phyloP scores from a whole-genome alignment of 805 yeast genomes.

The Nakazawaea ishiwadae region DNA sequence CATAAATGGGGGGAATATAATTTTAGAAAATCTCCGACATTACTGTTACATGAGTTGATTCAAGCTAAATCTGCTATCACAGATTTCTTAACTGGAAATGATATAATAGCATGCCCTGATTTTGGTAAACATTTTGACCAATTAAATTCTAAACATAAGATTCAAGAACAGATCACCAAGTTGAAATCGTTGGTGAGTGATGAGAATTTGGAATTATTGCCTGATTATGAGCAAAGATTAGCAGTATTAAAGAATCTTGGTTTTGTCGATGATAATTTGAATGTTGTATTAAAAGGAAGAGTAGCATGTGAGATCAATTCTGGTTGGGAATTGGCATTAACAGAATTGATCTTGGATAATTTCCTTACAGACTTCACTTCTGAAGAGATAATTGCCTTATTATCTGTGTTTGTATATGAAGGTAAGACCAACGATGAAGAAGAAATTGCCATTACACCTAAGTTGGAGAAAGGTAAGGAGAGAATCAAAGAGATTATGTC shows the following conservation, averaged over 20 bases:
- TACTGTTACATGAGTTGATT: slow-evolving; percentile 31
- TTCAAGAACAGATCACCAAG: slow-evolving; percentile 47
- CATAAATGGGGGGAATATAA: slow-evolving; percentile 38
- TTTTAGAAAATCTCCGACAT: slow-evolving; percentile 31
- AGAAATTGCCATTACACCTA: slow-evolving; percentile 68
- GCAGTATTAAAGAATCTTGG: slow-evolving; percentile 73
- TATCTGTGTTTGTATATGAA: slow-evolving; percentile 91
- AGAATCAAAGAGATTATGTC: slow-evolving; percentile 70
- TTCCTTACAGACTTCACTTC: slow-evolving; percentile 91
- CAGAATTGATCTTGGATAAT: slow-evolving; percentile 87
- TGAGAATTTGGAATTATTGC: slow-evolving; percentile 83
- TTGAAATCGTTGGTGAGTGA: slow-evolving; percentile 68
- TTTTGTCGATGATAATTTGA: slow-evolving; percentile 71
- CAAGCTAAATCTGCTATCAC: slow-evolving; percentile 31
- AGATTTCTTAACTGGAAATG: slow-evolving; percentile 1
- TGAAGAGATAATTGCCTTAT: slow-evolving; percentile 92
- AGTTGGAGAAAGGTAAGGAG: slow-evolving; percentile 66
- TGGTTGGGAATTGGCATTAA: slow-evolving; percentile 86
- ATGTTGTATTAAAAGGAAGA: slow-evolving; percentile 82
- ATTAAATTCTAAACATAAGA: slow-evolving; percentile 37
- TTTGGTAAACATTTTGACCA: slow-evolving; percentile 42
- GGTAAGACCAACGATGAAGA: slow-evolving; percentile 64
- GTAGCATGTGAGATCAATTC: slow-evolving; percentile 90
- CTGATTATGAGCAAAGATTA: slow-evolving; percentile 90
- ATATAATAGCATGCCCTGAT: slow-evolving; percentile 30